A percentile compares a stretch with the other conserved stretches of the same genome.
These are phyloP conservation scores for Musa itinerans DNA, from an alignment of 176 grass and related monocot species.

Conservation along the genomic window DNA sequence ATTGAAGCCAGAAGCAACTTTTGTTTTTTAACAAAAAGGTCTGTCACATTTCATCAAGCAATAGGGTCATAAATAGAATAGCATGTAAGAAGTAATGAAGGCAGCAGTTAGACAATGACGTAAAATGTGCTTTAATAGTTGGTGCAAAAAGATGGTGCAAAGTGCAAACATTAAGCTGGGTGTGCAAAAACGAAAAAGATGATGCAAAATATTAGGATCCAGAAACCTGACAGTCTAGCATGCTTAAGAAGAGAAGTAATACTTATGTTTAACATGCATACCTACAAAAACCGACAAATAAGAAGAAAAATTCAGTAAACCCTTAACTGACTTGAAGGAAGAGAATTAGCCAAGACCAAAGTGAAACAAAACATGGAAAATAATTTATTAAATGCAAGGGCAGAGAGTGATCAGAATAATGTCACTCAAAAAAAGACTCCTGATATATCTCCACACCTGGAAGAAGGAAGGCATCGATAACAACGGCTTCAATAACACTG, in stretches of 20 bases:
- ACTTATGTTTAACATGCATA: neutral
- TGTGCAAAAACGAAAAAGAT: no score
- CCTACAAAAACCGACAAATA: neutral
- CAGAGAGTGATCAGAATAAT: neutral
- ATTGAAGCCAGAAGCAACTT: neutral
- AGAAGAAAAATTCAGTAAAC: neutral
- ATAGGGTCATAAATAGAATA: neutral
- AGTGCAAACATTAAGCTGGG: no score
- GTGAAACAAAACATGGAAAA: neutral
- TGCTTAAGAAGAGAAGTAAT: neutral
- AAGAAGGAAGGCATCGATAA: constrained; percentile 64
- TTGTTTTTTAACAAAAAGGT: neutral
- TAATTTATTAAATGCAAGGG: neutral
- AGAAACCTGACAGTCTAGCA: no score
- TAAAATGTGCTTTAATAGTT: no score
- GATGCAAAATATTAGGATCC: no score
- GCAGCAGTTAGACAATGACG: no score
- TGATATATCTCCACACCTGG: constrained; percentile 40
- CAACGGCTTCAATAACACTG: constrained; percentile 66
- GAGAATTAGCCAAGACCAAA: neutral
- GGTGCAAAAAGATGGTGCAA: no score
- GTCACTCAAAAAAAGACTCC: neutral
- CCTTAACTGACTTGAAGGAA: neutral
- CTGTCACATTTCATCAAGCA: neutral
- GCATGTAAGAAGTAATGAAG: neutral